A percentile compares a stretch with the other conserved stretches of the same genome.
phyloP scores from a whole-genome alignment of 352 stramenopile genomes.

The Phytophthora ohioensis region DNA sequence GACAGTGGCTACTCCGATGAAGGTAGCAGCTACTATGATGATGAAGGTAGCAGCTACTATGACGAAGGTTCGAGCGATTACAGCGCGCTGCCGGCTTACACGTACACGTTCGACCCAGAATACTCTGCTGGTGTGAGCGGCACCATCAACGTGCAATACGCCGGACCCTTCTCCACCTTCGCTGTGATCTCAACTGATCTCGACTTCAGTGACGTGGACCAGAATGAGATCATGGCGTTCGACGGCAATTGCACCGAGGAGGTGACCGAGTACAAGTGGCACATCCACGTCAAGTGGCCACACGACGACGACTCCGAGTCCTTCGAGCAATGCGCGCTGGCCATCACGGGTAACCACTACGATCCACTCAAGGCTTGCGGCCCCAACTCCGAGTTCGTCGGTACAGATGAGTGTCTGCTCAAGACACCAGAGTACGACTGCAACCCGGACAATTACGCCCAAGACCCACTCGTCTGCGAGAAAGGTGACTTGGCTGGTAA shows the following conservation, averaged over 20 bases:
- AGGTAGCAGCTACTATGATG: slow-evolving; percentile 5
- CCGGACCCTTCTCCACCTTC: slow-evolving; percentile 38
- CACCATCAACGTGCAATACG: slow-evolving; percentile 54
- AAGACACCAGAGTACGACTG: slow-evolving; percentile 55
- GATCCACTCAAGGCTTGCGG: slow-evolving; percentile 63
- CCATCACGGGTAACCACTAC: slow-evolving; percentile 62
- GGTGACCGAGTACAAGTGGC: slow-evolving; percentile 58
- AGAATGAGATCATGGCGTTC: slow-evolving; percentile 37
- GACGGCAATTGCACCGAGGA: slow-evolving; percentile 54
- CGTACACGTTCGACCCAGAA: slow-evolving; percentile 57
- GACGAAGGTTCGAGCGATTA: slow-evolving; percentile 18
- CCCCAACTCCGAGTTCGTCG: slow-evolving; percentile 58
- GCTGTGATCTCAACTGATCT: slow-evolving; percentile 49
- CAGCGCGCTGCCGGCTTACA: slow-evolving; percentile 30
- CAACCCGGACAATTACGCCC: slow-evolving; percentile 44
- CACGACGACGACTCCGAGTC: slow-evolving; percentile 41
- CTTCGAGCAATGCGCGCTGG: slow-evolving; percentile 50
- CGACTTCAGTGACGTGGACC: slow-evolving; percentile 57
- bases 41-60: slow-evolving; percentile 9
- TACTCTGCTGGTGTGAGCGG: slow-evolving; percentile 50
- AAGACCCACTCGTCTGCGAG: slow-evolving; percentile 54
- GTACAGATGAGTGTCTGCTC: slow-evolving; percentile 45
- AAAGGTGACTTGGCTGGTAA: slow-evolving; percentile 70
- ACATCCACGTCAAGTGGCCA: slow-evolving; percentile 66
- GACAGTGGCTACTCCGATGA: slow-evolving; percentile 1